A percentile compares a stretch with the other conserved stretches of the same genome.
Evolutionary conservation across 768 basidiomycete species (phyloP).

Genomic region (Trametes meyenii): DNA sequence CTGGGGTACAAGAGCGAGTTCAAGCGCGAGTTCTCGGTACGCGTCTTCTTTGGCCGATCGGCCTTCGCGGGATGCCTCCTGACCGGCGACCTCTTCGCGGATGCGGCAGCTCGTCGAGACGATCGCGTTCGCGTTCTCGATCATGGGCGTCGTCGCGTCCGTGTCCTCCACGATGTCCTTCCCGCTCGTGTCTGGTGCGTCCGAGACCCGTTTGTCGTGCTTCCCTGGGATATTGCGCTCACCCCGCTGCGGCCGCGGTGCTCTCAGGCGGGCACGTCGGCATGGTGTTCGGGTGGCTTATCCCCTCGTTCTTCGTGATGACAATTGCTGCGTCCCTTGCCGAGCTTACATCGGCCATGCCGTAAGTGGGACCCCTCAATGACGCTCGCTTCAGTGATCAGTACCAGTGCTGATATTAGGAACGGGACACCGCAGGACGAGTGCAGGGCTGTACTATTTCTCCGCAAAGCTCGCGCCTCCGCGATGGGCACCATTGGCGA

Average conservation of each 20-base stretch:
- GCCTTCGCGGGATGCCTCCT: too few relatives aligned
- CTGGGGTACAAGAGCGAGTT: constrained; percentile 77
- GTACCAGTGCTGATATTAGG: background rate
- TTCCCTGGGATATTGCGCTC: background rate
- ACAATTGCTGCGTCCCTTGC: constrained; percentile 72
- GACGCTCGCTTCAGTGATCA: background rate
- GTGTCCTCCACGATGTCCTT: constrained; percentile 70
- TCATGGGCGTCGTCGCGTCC: constrained; percentile 74
- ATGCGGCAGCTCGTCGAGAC: constrained; percentile 57
- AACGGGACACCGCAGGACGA: constrained; percentile 50
- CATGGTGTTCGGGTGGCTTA: constrained; percentile 78
- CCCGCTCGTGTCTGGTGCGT: constrained; percentile 60
- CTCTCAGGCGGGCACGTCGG: constrained; percentile 70
- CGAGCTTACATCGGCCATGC: constrained; percentile 74
- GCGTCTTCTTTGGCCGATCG: constrained; percentile 16
- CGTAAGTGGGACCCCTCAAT: constrained; percentile 49
- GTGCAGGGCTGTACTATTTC: constrained; percentile 80
- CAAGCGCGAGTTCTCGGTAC: constrained; percentile 72
- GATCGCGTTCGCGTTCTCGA: constrained; percentile 66
- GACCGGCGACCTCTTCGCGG: too few relatives aligned
- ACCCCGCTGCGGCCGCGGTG: background rate
- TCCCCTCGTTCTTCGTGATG: constrained; percentile 69
- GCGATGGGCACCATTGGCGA: constrained; percentile 60
- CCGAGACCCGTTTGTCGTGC: background rate
- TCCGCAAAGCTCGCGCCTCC: constrained; percentile 73